Conservation (phyloP, 2,329 filamentous ascomycete genomes). For the Colletotrichum sp. region DNA sequence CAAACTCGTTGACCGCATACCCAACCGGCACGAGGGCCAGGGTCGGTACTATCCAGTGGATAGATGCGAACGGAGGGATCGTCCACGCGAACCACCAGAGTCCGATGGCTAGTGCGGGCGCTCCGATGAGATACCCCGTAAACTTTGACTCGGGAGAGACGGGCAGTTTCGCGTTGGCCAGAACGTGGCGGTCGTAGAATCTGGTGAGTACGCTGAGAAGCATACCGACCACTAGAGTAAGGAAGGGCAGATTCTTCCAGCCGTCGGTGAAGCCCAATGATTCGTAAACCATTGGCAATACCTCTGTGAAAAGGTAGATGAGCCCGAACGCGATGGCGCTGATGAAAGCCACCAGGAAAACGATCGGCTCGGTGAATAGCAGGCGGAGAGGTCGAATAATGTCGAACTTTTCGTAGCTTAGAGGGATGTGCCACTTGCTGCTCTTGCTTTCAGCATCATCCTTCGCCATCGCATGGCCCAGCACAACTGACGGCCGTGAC, state of each 20-base stretch:
- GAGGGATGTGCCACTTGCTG: neutral
- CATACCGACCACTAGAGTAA: neutral
- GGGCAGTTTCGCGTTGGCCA: neutral
- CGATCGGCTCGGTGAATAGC: constrained; percentile 8
- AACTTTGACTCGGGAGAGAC: constrained; percentile 18
- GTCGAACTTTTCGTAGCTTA: neutral
- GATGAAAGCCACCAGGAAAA: neutral
- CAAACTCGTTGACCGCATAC: constrained; percentile 51
- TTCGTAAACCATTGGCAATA: neutral
- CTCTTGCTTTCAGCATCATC: neutral
- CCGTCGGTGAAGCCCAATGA: neutral
- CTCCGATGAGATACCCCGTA: constrained; percentile 43
- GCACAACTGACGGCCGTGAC: neutral
- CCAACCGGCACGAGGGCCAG: constrained; percentile 46
- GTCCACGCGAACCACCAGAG: constrained; percentile 53
- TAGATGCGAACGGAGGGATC: constrained; percentile 40
- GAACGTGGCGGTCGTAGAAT: neutral
- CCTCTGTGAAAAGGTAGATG: constrained; percentile 5
- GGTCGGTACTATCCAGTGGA: constrained; percentile 44
- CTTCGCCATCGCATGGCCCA: neutral
- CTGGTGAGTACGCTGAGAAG: neutral
- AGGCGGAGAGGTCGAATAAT: neutral
- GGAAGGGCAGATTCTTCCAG: neutral
- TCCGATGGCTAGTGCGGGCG: constrained; percentile 43
- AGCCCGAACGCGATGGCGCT: constrained; percentile 5